phyloP scores from a whole-genome alignment of 805 yeast genomes.

The Kazachstania taianensis region DNA sequence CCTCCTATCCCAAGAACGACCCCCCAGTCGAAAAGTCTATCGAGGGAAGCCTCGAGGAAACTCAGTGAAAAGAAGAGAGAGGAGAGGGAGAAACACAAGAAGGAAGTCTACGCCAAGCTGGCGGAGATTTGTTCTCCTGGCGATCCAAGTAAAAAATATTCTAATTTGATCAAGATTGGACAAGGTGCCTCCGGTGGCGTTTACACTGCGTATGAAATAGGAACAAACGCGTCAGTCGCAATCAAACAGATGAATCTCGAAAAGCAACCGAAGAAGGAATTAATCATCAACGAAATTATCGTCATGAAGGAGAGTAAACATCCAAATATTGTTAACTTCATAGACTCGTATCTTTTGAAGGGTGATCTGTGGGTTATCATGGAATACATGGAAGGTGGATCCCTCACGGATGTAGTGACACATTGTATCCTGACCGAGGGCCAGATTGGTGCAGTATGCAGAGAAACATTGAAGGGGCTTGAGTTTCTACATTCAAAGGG shows the following conservation, averaged over 20 bases:
- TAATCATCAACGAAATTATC: constrained; percentile 86
- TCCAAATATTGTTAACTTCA: constrained; percentile 85
- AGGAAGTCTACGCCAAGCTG: constrained; percentile 37
- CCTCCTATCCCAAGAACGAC: constrained; percentile 2
- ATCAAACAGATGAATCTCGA: constrained; percentile 93
- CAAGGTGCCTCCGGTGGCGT: constrained; percentile 99
- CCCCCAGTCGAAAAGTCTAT: neutral
- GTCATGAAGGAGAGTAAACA: constrained; percentile 92
- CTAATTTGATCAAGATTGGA: constrained; percentile 73
- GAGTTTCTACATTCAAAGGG: constrained; percentile 84
- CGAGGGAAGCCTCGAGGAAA: constrained; percentile 2
- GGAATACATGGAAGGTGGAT: constrained; percentile 99
- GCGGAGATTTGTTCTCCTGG: constrained; percentile 72
- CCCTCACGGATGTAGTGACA: constrained; percentile 89
- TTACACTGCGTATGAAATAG: constrained; percentile 67
- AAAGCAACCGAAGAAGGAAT: constrained; percentile 89
- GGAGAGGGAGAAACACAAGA: constrained; percentile 26
- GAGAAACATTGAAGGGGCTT: constrained; percentile 82
- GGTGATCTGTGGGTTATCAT: constrained; percentile 92
- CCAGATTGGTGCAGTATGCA: constrained; percentile 90
- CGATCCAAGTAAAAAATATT: constrained; percentile 67
- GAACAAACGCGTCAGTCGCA: constrained; percentile 60
- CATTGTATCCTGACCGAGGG: constrained; percentile 83
- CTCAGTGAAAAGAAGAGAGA: constrained; percentile 4
- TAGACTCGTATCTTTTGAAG: constrained; percentile 69